These are phyloP conservation scores for Trapa incisa DNA, from an alignment of 345 rosid genomes.

Conservation along the genomic window DNA sequence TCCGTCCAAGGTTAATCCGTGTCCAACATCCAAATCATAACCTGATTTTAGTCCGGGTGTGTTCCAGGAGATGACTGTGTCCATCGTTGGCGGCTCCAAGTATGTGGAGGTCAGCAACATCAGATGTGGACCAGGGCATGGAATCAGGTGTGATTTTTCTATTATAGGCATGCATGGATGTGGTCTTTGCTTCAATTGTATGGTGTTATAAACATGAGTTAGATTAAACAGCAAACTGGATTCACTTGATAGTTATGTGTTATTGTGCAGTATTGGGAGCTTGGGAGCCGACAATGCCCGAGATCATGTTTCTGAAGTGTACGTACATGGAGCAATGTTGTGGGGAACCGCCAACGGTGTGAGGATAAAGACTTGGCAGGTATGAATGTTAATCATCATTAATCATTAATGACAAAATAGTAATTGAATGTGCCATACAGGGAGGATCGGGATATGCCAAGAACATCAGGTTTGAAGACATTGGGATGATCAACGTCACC, in stretches of 20 bases:
- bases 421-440: background rate
- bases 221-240: no score
- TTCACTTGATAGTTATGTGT: no score
- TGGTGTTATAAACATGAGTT: no score
- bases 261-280: conserved; percentile 26
- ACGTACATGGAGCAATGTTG: conserved; percentile 14
- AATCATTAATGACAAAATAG: no score
- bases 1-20: background rate
- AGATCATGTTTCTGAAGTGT: conserved; percentile 17
- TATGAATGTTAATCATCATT: no score
- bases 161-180: no score
- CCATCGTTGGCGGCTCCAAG: conserved; percentile 72
- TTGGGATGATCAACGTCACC: conserved; percentile 14
- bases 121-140: conserved; percentile 92
- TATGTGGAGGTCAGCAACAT: conserved; percentile 58
- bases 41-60: no score
- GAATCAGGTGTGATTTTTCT: conserved; percentile 49
- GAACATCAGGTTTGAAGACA: conserved; percentile 11
- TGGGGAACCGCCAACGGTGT: conserved; percentile 22
- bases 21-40: no score
- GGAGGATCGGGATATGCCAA: conserved; percentile 23
- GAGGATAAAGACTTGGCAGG: conserved; percentile 33
- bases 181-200: no score
- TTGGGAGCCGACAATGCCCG: conserved; percentile 19
- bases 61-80: conserved; percentile 84